These are phyloP conservation scores for Anacardium occidentale DNA, from an alignment of 345 rosid genomes.

Conservation along the genomic window DNA sequence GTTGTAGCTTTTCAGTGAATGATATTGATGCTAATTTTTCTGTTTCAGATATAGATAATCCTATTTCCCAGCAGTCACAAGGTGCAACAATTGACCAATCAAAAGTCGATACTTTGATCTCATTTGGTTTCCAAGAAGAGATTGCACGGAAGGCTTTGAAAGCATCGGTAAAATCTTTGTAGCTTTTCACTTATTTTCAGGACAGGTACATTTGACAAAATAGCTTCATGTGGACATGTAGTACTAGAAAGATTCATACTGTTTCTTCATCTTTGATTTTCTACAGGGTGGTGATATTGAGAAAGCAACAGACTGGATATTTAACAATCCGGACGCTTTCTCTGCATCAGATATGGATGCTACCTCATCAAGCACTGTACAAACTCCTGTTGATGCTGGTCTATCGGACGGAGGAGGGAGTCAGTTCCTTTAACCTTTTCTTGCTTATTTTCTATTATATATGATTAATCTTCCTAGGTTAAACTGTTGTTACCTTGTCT, in stretches of 20 bases:
- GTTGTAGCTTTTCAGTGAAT: neutral
- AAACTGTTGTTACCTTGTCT: neutral
- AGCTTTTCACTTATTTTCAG: conserved; percentile 11
- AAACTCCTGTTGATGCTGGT: conserved; percentile 37
- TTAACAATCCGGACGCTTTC: conserved; percentile 78
- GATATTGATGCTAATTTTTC: neutral
- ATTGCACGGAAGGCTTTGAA: conserved; percentile 80
- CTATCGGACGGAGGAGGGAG: conserved; percentile 94
- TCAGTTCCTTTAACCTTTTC: conserved; percentile 40
- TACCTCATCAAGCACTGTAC: conserved; percentile 46
- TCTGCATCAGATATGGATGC: conserved; percentile 69
- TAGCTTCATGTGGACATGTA: neutral
- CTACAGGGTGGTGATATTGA: conserved; percentile 86
- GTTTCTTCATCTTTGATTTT: conserved; percentile 7
- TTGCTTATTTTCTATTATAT: neutral
- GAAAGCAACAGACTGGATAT: conserved; percentile 99
- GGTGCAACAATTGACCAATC: conserved; percentile 54
- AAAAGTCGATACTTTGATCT: conserved; percentile 68
- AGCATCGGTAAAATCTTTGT: conserved; percentile 55
- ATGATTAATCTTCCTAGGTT: neutral
- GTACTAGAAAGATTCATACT: neutral
- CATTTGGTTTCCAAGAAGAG: conserved; percentile 90
- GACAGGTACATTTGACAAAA: neutral
- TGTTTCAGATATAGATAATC: conserved; percentile 70
- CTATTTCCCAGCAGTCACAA: conserved; percentile 43